These are phyloP conservation scores for Wilcoxina mikolae DNA, from an alignment of 495 filamentous ascomycete genomes.

Conservation along the genomic window DNA sequence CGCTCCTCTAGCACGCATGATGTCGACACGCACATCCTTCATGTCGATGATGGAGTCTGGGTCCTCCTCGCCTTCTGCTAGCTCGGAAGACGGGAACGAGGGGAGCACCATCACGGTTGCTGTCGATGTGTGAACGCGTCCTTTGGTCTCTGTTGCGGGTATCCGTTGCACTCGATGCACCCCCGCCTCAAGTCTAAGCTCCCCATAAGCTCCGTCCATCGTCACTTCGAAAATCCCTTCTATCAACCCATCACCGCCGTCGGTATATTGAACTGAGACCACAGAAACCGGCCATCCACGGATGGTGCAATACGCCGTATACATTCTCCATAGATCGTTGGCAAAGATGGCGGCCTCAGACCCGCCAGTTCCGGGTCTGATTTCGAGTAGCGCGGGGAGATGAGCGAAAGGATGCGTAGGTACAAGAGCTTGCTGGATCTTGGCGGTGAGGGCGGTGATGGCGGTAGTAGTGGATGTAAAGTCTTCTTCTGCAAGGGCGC, in stretches of 20 bases:
- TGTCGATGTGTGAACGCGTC: constrained; percentile 83
- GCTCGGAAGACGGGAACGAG: constrained; percentile 49
- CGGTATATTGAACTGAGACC: constrained; percentile 35
- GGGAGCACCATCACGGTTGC: constrained; percentile 84
- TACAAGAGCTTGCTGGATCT: constrained; percentile 59
- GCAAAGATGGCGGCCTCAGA: constrained; percentile 83
- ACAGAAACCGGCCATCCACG: constrained; percentile 36
- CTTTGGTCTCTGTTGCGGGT: constrained; percentile 75
- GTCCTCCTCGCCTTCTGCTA: constrained; percentile 39
- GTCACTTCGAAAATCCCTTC: constrained; percentile 86
- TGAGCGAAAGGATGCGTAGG: constrained; percentile 87
- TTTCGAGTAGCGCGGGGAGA: constrained; percentile 79
- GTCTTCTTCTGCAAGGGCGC: constrained; percentile 61
- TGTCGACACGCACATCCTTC: constrained; percentile 69
- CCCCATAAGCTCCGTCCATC: constrained; percentile 57
- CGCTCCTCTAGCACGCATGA: constrained; percentile 81
- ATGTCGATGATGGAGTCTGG: constrained; percentile 76
- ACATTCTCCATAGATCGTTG: constrained; percentile 77
- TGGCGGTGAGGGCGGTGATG: constrained; percentile 44
- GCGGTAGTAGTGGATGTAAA: constrained; percentile 45
- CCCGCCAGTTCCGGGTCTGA: constrained; percentile 86
- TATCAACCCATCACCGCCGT: constrained; percentile 47
- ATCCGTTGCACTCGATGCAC: constrained; percentile 92
- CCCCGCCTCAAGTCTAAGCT: constrained; percentile 71
- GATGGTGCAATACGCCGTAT: constrained; percentile 56